Conservation (phyloP, 1,284 basidiomycete species). For the Apiotrichum sp. region DNA sequence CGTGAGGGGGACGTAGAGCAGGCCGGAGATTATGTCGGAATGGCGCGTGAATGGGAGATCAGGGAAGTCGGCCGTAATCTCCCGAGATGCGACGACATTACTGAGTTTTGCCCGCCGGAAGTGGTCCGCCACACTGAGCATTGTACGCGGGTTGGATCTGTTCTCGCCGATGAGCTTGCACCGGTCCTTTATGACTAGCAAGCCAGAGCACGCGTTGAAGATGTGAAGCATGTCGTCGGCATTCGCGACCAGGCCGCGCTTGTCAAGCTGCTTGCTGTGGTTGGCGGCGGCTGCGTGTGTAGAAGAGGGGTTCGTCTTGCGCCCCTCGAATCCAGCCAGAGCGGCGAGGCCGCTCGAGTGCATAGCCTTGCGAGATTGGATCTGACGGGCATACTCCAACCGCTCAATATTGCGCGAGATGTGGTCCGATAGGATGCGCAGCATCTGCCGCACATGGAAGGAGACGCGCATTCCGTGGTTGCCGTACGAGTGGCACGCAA, state of each 20-base stretch:
- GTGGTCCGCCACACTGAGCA: slow-evolving; percentile 76
- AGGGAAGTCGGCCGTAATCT: slow-evolving; percentile 65
- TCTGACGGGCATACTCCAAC: slow-evolving; percentile 68
- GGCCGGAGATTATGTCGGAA: slow-evolving; percentile 67
- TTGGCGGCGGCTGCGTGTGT: too few relatives aligned
- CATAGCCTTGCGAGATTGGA: slow-evolving; percentile 67
- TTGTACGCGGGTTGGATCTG: slow-evolving; percentile 69
- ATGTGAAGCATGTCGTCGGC: slow-evolving; percentile 73
- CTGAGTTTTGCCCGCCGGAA: slow-evolving; percentile 69
- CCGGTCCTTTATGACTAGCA: slow-evolving; percentile 77
- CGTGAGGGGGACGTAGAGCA: slow-evolving; percentile 72
- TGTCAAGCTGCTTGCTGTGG: too few relatives aligned
- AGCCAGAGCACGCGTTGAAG: slow-evolving; percentile 79
- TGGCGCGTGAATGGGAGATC: slow-evolving; percentile 65
- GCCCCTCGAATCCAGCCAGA: slow-evolving; percentile 46
- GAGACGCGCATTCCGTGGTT: slow-evolving; percentile 71
- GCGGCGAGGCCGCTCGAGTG: not conserved
- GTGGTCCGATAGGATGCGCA: slow-evolving; percentile 71
- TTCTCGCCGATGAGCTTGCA: slow-evolving; percentile 70
- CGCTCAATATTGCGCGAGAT: slow-evolving; percentile 80
- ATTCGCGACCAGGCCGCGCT: slow-evolving; percentile 66
- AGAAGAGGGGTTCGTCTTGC: too few relatives aligned
- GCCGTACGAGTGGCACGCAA: slow-evolving; percentile 79
- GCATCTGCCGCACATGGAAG: slow-evolving; percentile 75
- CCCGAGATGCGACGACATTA: slow-evolving; percentile 58